Base-by-base conservation (phyloP, 306 rosid genomes). In the Vachellia collinsii region DNA sequence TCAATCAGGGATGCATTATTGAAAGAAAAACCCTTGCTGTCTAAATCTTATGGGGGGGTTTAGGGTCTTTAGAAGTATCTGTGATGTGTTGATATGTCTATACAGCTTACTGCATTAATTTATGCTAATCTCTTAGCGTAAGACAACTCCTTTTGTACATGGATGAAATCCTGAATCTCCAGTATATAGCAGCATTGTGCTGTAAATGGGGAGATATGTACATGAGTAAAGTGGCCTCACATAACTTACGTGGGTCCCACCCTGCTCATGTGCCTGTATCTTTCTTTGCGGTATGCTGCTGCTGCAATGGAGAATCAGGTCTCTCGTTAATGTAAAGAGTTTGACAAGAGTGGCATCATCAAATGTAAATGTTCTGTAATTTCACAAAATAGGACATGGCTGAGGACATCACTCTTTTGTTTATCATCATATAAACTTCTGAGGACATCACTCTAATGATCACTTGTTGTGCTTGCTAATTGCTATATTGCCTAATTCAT, bases 301-400 rank as follows among this genome's bases (percentile, higher is more conserved):
- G 5, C 14, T 48, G 54, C 54, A 48, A 11, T 29, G 2, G 34
- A 29, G 34, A 29, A 48, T 48, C 54, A 13, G 17, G 17, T 48
- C 11, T 4, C 4, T 6, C 2, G 25, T 54, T 19, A 19, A 19
- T 54, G 17, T 9, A 16, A 16, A 4, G 8, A 25, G 4, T 6
- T 10, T 22, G 37, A 22, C 4, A 1, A 10, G 65, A 14, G 22
- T 17, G 19, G 36, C 72, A 59, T 34, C 8, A 42, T 51, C 17
- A 48, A 70, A 23, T 67, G 51, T 69, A 76, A 56, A 56, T 43
- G 77, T 53, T 1, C 29, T 71, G 70, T 71, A 64, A 77, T 42
- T 62, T 82, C 42, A 70, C 42, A 19, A 42, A 61, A 11, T 6
- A 12, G 19, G 37, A 29, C 19, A 25, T 61, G 39, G 7, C 11